Evolutionary conservation across 345 rosid genomes (phyloP).

Genomic region (Melaleuca alternifolia): DNA sequence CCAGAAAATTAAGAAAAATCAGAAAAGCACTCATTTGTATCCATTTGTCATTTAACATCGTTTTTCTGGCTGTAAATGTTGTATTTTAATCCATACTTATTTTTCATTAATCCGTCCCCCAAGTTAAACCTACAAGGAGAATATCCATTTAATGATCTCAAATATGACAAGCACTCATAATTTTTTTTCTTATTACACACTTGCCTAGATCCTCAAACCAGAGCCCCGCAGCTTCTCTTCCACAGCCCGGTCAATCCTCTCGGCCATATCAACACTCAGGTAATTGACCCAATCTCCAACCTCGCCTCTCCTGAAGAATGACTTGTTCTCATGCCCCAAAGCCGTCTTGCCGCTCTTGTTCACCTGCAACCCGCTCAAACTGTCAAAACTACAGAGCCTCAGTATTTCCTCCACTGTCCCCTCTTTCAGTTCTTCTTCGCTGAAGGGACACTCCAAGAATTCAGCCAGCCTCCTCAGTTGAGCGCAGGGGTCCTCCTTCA

Average conservation of each 20-base stretch:
- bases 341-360: neutral
- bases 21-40: too few species aligned
- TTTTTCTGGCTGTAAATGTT: too few species aligned
- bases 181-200: too few species aligned
- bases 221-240: neutral
- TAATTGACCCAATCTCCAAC: neutral
- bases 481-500: neutral
- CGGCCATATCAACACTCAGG: neutral
- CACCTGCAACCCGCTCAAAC: neutral
- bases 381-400: neutral
- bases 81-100: too few species aligned
- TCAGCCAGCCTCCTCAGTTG: neutral
- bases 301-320: neutral
- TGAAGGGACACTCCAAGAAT: neutral
- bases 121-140: too few species aligned
- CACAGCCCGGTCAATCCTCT: too few species aligned
- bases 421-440: neutral
- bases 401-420: neutral
- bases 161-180: too few species aligned
- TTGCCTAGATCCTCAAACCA: conserved; percentile 1
- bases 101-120: too few species aligned
- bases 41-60: too few species aligned
- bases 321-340: neutral
- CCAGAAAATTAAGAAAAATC: too few species aligned
- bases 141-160: too few species aligned